A percentile compares a stretch with the other conserved stretches of the same genome.
Conservation (phyloP, 768 basidiomycete species). For the Psilocybe tampanensis region DNA sequence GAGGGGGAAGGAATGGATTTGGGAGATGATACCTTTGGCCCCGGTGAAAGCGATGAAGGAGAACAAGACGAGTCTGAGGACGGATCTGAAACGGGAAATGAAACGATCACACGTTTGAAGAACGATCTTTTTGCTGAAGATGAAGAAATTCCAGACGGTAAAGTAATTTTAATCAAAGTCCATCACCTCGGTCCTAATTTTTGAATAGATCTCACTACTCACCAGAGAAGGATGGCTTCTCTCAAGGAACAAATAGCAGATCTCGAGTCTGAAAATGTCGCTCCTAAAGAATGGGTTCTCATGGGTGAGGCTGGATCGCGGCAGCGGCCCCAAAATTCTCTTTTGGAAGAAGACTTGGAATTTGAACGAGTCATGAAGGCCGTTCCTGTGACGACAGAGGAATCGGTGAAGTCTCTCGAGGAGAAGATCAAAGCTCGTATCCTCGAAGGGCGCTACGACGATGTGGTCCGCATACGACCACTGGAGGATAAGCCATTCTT, state of each 20-base stretch:
- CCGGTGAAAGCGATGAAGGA: slow-evolving; percentile 28
- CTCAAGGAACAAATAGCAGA: slow-evolving; percentile 78
- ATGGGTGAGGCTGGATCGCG: slow-evolving; percentile 88
- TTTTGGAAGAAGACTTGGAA: slow-evolving; percentile 93
- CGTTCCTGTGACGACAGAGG: slow-evolving; percentile 89
- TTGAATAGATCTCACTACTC: slow-evolving; percentile 62
- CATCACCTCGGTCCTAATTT: slow-evolving; percentile 12
- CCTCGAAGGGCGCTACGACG: slow-evolving; percentile 83
- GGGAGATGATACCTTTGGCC: slow-evolving; percentile 18
- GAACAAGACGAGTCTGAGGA: slow-evolving; percentile 57
- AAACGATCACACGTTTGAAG: slow-evolving; percentile 70
- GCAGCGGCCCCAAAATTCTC: slow-evolving; percentile 84
- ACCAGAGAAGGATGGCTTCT: slow-evolving; percentile 77
- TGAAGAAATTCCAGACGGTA: slow-evolving; percentile 46
- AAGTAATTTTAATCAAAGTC: neutral
- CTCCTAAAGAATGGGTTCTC: slow-evolving; percentile 89
- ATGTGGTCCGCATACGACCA: slow-evolving; percentile 82
- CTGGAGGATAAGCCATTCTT: slow-evolving; percentile 87
- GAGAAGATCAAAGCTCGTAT: slow-evolving; percentile 91
- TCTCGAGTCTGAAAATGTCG: slow-evolving; percentile 87
- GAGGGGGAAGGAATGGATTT: slow-evolving; percentile 17
- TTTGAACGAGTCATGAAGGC: slow-evolving; percentile 90
- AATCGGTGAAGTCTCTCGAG: slow-evolving; percentile 78
- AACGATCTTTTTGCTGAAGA: slow-evolving; percentile 82
- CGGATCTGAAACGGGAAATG: slow-evolving; percentile 26